Conservation (phyloP, 1,284 basidiomycete genomes). For the Ceratobasidium sp. region DNA sequence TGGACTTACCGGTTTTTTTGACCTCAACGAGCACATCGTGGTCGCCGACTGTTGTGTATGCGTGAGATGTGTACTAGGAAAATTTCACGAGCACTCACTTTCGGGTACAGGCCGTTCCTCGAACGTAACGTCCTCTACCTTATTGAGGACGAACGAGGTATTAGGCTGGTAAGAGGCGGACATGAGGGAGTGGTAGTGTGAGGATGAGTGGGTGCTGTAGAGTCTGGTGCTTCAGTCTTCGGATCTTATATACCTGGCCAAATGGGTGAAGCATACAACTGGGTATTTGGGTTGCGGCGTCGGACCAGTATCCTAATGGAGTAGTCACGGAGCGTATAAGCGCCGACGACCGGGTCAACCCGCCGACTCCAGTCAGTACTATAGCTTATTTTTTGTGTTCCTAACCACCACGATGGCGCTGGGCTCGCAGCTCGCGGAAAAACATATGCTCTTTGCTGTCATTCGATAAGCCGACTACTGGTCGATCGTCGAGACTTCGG, state of each 20-base stretch:
- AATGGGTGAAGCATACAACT: conserved; percentile 22
- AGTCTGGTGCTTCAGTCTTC: not conserved
- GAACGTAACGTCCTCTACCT: conserved; percentile 77
- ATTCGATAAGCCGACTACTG: not conserved
- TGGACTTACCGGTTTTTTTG: conserved; percentile 83
- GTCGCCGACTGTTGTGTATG: conserved; percentile 65
- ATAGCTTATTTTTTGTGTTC: conserved; percentile 10
- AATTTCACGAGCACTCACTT: conserved; percentile 60
- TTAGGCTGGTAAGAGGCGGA: conserved; percentile 66
- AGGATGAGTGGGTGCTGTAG: conserved; percentile 47
- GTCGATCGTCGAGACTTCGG: no score
- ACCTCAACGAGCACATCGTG: conserved; percentile 91
- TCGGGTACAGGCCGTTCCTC: conserved; percentile 85
- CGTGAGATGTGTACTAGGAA: not conserved
- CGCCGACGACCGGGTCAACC: conserved; percentile 12
- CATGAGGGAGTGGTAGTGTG: conserved; percentile 56
- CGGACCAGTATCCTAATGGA: conserved; percentile 33
- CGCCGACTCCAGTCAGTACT: not conserved
- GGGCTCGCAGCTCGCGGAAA: conserved; percentile 1
- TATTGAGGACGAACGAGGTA: conserved; percentile 82
- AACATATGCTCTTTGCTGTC: not conserved
- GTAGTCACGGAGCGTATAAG: not conserved
- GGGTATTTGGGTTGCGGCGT: conserved; percentile 16
- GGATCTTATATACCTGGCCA: conserved; percentile 26
- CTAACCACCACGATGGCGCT: not conserved